Conservation (phyloP, 2,329 filamentous ascomycete species). For the Calonectria hawksworthii region DNA sequence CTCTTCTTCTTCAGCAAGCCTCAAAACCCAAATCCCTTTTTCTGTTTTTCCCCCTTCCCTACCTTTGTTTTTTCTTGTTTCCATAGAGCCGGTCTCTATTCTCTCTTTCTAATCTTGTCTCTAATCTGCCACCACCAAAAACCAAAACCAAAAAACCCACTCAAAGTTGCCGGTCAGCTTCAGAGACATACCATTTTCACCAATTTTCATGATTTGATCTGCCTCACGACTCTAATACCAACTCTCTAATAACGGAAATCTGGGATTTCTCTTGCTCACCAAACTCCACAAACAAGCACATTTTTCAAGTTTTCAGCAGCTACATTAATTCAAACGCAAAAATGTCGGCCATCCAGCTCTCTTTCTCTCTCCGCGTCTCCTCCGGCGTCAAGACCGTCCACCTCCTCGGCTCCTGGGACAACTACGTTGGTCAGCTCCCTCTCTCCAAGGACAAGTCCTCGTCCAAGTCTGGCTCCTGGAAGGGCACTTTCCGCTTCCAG, state of each 20-base stretch:
- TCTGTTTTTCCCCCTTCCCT: slow-evolving; percentile 57
- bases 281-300: slow-evolving; percentile 38
- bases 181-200: slow-evolving; percentile 47
- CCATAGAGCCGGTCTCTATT: slow-evolving; percentile 70
- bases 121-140: slow-evolving; percentile 41
- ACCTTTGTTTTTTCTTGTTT: slow-evolving; percentile 55
- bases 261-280: slow-evolving; percentile 70
- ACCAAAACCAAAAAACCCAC: slow-evolving; percentile 33
- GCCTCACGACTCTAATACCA: slow-evolving; percentile 47
- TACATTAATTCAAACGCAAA: slow-evolving; percentile 45
- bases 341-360: slow-evolving; percentile 94
- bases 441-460: slow-evolving; percentile 89
- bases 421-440: slow-evolving; percentile 94
- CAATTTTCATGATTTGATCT: slow-evolving; percentile 34
- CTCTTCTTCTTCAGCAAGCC: slow-evolving; percentile 75
- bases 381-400: slow-evolving; percentile 98
- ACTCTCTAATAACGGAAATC: slow-evolving; percentile 60
- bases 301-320: slow-evolving; percentile 48
- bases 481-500: slow-evolving; percentile 97
- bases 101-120: slow-evolving; percentile 52
- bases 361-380: slow-evolving; percentile 96
- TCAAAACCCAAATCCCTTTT: slow-evolving; percentile 67
- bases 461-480: slow-evolving; percentile 92
- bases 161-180: slow-evolving; percentile 59
- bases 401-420: slow-evolving; percentile 97